Percentiles rank a stretch among this genome's conserved stretches.
phyloP scores from a whole-genome alignment of 2,329 filamentous ascomycete species.

The Paecilomyces variotii region DNA sequence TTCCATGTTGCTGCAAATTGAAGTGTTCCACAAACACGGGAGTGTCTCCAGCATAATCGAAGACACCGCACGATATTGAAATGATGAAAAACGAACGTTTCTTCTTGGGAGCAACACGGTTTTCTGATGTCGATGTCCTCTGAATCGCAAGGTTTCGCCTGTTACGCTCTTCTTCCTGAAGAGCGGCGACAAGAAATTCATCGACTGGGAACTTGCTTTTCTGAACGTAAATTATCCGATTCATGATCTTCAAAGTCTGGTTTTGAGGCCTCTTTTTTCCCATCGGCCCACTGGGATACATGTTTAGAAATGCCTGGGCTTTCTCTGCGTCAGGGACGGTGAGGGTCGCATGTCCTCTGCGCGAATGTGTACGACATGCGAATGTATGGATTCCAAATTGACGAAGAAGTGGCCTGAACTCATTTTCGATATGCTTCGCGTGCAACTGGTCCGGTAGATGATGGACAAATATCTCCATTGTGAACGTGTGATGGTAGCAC shows the following conservation, averaged over 20 bases:
- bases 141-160: slow-evolving; percentile 2
- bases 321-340: slow-evolving; percentile 13
- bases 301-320: slow-evolving; percentile 8
- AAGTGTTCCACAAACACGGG: slow-evolving; percentile 37
- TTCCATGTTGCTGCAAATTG: slow-evolving; percentile 7
- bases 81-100: slow-evolving; percentile 10
- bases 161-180: slow-evolving; percentile 12
- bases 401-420: slow-evolving; percentile 12
- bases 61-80: slow-evolving; percentile 42
- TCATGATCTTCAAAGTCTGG: slow-evolving; percentile 10
- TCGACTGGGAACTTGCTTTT: slow-evolving; percentile 11
- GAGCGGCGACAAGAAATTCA: slow-evolving; percentile 8
- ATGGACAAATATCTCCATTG: slow-evolving; percentile 21
- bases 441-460: slow-evolving; percentile 15
- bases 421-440: slow-evolving; percentile 11
- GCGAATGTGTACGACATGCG: slow-evolving; percentile 11
- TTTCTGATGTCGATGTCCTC: slow-evolving; percentile 4
- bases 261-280: slow-evolving; percentile 3
- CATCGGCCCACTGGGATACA: slow-evolving; percentile 9
- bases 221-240: slow-evolving; percentile 9
- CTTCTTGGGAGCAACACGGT: slow-evolving; percentile 1
- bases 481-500: too few relatives aligned
- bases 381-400: slow-evolving; percentile 13
- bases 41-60: slow-evolving; percentile 29
- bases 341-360: slow-evolving; percentile 12